Conservation (phyloP, 2,329 filamentous ascomycete species). For the Diaporthe aspalathi region DNA sequence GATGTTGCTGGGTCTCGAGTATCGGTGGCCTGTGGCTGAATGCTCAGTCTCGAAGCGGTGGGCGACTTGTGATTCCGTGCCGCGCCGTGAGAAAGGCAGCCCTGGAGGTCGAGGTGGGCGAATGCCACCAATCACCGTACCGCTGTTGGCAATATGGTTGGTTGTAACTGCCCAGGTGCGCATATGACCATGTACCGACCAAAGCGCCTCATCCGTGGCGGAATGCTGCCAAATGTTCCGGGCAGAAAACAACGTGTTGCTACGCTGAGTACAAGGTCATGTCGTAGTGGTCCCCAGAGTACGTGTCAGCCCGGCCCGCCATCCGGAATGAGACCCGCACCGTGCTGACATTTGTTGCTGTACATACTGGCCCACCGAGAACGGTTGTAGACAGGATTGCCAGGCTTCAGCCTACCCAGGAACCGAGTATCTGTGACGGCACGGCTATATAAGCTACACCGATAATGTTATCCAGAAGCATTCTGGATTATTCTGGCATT, state of each 20-base stretch:
- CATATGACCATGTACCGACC: background rate
- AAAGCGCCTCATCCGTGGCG: background rate
- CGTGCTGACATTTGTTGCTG: background rate
- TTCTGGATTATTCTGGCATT: too few species aligned
- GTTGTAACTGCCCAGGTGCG: background rate
- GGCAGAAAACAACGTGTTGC: background rate
- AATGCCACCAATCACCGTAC: slow-evolving; percentile 17
- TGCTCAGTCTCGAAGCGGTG: slow-evolving; percentile 20
- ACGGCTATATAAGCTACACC: too few species aligned
- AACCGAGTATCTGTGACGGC: too few species aligned
- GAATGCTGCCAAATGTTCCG: slow-evolving; percentile 3
- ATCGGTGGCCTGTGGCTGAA: slow-evolving; percentile 7
- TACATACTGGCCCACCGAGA: too few species aligned
- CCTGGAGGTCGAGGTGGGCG: background rate
- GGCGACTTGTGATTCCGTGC: slow-evolving; percentile 5
- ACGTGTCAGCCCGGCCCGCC: slow-evolving; percentile 7
- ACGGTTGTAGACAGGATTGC: too few species aligned
- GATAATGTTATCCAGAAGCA: too few species aligned
- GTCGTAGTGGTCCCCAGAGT: background rate
- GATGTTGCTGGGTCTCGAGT: background rate
- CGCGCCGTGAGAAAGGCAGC: background rate
- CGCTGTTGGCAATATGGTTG: background rate
- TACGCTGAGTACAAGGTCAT: background rate
- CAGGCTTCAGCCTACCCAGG: too few species aligned
- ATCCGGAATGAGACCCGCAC: background rate